A percentile compares a stretch with the other conserved stretches of the same genome.
Evolutionary conservation across 1,284 basidiomycete genomes (phyloP).

Genomic region (Ceratobasidium sp.): DNA sequence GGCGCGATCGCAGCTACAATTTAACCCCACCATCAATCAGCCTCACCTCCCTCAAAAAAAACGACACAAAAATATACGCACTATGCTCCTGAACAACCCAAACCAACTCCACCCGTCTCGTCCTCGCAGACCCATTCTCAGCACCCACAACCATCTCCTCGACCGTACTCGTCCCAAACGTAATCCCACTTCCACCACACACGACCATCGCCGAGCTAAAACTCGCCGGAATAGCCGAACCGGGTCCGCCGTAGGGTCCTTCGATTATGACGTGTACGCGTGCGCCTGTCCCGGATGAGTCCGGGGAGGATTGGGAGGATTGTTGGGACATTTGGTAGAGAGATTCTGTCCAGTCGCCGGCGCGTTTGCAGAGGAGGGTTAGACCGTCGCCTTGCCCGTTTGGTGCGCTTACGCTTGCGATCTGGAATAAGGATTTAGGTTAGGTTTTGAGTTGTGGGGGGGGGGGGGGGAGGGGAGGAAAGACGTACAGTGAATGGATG

Average conservation of each 20-base stretch:
- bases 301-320: neutral
- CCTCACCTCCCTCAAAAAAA: neutral
- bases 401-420: conserved; percentile 46
- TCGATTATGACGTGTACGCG: conserved; percentile 49
- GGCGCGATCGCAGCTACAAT: conserved; percentile 64
- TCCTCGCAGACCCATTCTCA: conserved; percentile 24
- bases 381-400: conserved; percentile 45
- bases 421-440: neutral
- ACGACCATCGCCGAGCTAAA: conserved; percentile 49
- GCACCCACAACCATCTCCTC: conserved; percentile 48
- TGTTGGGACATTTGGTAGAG: conserved; percentile 40
- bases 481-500: conserved; percentile 49
- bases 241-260: conserved; percentile 50
- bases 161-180: conserved; percentile 46
- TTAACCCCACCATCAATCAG: conserved; percentile 6
- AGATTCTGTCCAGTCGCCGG: conserved; percentile 46
- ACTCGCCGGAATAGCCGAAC: conserved; percentile 46
- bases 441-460: too few relatives aligned
- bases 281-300: conserved; percentile 38
- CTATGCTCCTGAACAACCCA: conserved; percentile 50
- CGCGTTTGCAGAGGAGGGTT: conserved; percentile 45
- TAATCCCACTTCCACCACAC: conserved; percentile 50
- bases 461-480: neutral
- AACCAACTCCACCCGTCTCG: conserved; percentile 45
- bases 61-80: conserved; percentile 21